Percentiles rank a stretch among this genome's conserved stretches.
phyloP scores from a whole-genome alignment of 1,139 yeast species.

The Hemisphaericaspora subhashii region DNA sequence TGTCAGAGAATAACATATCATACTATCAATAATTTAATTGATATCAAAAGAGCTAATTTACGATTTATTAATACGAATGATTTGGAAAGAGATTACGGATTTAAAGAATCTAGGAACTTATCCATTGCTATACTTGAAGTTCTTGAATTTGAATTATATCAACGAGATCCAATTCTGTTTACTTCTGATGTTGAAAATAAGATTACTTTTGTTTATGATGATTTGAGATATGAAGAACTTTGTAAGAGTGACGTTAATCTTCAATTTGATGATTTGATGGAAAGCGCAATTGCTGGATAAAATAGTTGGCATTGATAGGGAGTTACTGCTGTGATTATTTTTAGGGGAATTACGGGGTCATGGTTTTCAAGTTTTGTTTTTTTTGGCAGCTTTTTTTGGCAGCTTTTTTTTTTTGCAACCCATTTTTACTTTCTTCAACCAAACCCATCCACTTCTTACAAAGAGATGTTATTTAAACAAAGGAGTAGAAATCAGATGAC shows the following conservation, averaged over 20 bases:
- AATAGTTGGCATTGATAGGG: no score
- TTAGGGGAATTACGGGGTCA: neutral
- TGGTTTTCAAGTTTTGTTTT: neutral
- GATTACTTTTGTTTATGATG: constrained; percentile 26
- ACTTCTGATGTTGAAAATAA: constrained; percentile 18
- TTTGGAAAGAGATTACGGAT: constrained; percentile 16
- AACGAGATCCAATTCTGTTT: constrained; percentile 28
- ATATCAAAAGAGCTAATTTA: constrained; percentile 27
- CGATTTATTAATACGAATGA: constrained; percentile 20
- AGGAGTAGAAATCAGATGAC: neutral
- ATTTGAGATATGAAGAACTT: constrained; percentile 12
- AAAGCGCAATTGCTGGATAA: no score
- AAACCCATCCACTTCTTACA: neutral
- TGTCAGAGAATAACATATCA: constrained; percentile 33
- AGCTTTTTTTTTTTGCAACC: constrained; percentile 5
- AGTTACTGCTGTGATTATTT: no score
- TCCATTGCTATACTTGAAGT: constrained; percentile 28
- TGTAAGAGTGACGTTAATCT: constrained; percentile 9
- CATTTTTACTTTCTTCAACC: neutral
- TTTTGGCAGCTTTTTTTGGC: neutral
- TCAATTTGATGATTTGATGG: constrained; percentile 6
- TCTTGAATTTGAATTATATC: constrained; percentile 27
- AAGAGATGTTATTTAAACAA: constrained; percentile 1
- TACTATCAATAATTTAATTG: constrained; percentile 26
- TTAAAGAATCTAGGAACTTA: constrained; percentile 8